phyloP scores from a whole-genome alignment of 129 eudicot species.

The Gnaphalium uliginosum region DNA sequence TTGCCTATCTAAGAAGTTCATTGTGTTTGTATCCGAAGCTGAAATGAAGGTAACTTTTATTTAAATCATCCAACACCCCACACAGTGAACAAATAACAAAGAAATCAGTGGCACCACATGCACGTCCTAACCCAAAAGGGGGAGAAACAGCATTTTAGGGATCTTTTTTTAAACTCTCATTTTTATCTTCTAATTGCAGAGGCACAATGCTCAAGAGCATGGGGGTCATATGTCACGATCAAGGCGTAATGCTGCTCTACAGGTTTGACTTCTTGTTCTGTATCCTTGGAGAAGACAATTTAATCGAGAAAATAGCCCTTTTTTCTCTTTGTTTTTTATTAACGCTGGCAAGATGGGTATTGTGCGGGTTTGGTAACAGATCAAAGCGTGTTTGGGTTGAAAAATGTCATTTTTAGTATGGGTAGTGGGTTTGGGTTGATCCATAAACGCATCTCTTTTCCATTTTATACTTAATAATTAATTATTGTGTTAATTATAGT shows the following conservation, averaged over 20 bases:
- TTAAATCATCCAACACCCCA: background rate
- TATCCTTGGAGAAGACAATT: background rate
- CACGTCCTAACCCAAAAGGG: too few relatives aligned
- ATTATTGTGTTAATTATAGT: too few relatives aligned
- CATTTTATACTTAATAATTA: background rate
- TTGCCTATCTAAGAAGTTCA: conserved; percentile 81
- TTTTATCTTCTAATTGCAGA: conserved; percentile 40
- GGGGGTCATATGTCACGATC: conserved; percentile 95
- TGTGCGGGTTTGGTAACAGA: background rate
- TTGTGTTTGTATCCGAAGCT: conserved; percentile 77
- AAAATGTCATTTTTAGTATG: background rate
- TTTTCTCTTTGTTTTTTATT: background rate
- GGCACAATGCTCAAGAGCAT: conserved; percentile 90
- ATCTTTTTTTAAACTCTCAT: background rate
- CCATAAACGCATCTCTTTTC: background rate
- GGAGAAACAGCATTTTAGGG: too few relatives aligned
- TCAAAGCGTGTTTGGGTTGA: background rate
- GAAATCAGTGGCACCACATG: background rate
- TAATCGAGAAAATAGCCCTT: background rate
- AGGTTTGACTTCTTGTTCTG: conserved; percentile 42
- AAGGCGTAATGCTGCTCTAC: conserved; percentile 84
- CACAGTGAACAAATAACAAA: background rate
- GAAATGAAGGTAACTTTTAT: conserved; percentile 73
- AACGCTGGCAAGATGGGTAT: background rate
- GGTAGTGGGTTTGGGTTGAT: background rate